Conservation (phyloP, 2,329 filamentous ascomycete genomes). For the Phaeomoniella chlamydospora region DNA sequence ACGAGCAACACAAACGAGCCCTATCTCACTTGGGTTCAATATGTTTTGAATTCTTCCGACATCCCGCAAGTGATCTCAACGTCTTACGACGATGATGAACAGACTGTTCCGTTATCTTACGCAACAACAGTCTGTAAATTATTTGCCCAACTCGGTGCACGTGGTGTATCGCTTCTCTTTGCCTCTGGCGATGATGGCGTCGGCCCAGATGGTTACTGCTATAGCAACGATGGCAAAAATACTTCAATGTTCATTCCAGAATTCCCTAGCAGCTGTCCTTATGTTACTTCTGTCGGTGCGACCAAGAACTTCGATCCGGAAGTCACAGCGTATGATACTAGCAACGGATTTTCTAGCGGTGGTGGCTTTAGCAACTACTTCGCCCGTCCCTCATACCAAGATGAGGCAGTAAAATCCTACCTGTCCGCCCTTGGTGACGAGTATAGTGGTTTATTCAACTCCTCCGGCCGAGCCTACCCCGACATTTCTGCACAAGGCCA, state of each 20-base stretch:
- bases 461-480: conserved; percentile 37
- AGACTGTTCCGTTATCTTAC: conserved; percentile 47
- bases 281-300: conserved; percentile 52
- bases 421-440: conserved; percentile 21
- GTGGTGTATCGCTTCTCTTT: conserved; percentile 52
- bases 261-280: conserved; percentile 55
- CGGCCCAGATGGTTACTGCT: conserved; percentile 36
- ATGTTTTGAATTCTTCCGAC: conserved; percentile 34
- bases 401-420: conserved; percentile 28
- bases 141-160: conserved; percentile 51
- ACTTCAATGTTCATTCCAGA: conserved; percentile 41
- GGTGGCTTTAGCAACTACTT: conserved; percentile 40
- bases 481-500: conserved; percentile 47
- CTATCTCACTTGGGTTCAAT: conserved; percentile 48
- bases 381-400: conserved; percentile 31
- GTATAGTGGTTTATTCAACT: conserved; percentile 35
- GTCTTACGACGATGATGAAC: conserved; percentile 55
- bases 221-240: conserved; percentile 43
- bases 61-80: conserved; percentile 50
- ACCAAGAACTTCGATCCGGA: conserved; percentile 36
- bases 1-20: conserved; percentile 48
- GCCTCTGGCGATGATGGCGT: conserved; percentile 46
- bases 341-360: conserved; percentile 27
- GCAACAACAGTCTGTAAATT: conserved; percentile 47
- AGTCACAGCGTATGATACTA: conserved; percentile 28